Evolutionary conservation across 495 filamentous ascomycete species (phyloP).

Genomic region (Aspergillus homomorphus): DNA sequence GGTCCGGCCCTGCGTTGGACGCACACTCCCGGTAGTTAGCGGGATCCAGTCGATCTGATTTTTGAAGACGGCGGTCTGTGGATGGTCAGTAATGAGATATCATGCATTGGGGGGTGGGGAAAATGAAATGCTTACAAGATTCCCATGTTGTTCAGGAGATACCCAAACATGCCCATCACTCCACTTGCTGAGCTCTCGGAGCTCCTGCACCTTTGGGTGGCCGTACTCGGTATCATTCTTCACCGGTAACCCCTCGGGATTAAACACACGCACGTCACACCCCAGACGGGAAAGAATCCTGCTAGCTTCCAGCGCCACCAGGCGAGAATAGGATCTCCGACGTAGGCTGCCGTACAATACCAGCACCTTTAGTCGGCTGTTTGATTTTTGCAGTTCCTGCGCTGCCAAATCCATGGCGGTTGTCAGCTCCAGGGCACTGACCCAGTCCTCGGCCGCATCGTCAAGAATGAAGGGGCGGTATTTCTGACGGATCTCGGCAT

Average conservation of each 20-base stretch:
- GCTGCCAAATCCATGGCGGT: slow-evolving; percentile 52
- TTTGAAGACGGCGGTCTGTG: slow-evolving; percentile 66
- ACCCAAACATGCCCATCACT: slow-evolving; percentile 70
- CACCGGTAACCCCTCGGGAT: slow-evolving; percentile 58
- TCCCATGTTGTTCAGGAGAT: slow-evolving; percentile 69
- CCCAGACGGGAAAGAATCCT: slow-evolving; percentile 65
- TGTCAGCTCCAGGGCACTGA: slow-evolving; percentile 54
- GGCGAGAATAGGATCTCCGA: slow-evolving; percentile 56
- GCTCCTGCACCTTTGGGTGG: slow-evolving; percentile 64
- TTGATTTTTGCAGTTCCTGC: slow-evolving; percentile 36
- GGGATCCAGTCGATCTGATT: slow-evolving; percentile 78
- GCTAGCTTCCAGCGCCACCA: slow-evolving; percentile 59
- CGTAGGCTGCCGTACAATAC: slow-evolving; percentile 64
- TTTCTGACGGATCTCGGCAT: slow-evolving; percentile 40
- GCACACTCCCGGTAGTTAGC: slow-evolving; percentile 57
- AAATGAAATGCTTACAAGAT: slow-evolving; percentile 43
- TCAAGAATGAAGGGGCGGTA: slow-evolving; percentile 59
- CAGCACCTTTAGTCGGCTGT: slow-evolving; percentile 54
- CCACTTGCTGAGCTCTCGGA: slow-evolving; percentile 61
- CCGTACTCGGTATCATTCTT: slow-evolving; percentile 58
- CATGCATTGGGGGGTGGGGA: background rate
- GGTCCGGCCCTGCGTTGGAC: slow-evolving; percentile 68
- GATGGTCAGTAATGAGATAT: background rate
- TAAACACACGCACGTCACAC: slow-evolving; percentile 64
- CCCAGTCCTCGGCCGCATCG: slow-evolving; percentile 48